Percentiles rank a stretch among this genome's conserved stretches.
These are phyloP conservation scores for Fusarium falciforme DNA, from an alignment of 2,329 filamentous ascomycete species.

Conservation along the genomic window DNA sequence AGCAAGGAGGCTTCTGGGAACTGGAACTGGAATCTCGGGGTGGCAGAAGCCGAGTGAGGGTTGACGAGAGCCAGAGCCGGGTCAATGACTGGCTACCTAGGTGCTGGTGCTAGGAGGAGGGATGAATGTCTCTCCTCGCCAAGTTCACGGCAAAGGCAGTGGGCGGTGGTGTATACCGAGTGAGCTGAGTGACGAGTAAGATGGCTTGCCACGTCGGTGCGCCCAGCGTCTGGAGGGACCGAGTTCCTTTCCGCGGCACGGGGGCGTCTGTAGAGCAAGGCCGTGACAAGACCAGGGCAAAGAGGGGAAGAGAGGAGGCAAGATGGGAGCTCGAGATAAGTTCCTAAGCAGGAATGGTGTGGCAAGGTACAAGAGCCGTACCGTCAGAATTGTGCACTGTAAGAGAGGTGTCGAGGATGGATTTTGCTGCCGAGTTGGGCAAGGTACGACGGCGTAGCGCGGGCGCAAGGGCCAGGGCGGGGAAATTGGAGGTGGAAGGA, in stretches of 20 bases:
- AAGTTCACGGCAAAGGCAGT: background rate
- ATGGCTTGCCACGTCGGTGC: slow-evolving; percentile 28
- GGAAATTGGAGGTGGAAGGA: slow-evolving; percentile 45
- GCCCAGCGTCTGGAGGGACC: slow-evolving; percentile 1
- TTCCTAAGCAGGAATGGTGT: slow-evolving; percentile 31
- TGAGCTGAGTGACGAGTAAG: slow-evolving; percentile 17
- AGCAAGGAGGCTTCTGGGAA: background rate
- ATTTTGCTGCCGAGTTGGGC: slow-evolving; percentile 23
- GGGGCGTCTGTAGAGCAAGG: slow-evolving; percentile 19
- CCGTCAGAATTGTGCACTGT: slow-evolving; percentile 10
- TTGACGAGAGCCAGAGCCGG: background rate
- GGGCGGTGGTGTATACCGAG: slow-evolving; percentile 6
- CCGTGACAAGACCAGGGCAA: background rate
- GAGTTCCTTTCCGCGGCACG: background rate
- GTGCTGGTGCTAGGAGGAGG: background rate
- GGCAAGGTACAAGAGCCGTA: slow-evolving; percentile 24
- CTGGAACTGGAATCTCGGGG: slow-evolving; percentile 15
- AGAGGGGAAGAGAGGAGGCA: slow-evolving; percentile 39
- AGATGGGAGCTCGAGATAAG: background rate
- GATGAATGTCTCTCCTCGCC: slow-evolving; percentile 3
- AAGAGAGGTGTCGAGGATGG: slow-evolving; percentile 18
- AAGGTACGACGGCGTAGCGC: slow-evolving; percentile 40
- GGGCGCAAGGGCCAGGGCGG: slow-evolving; percentile 46
- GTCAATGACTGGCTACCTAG: background rate
- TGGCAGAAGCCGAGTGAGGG: slow-evolving; percentile 28